phyloP scores from a whole-genome alignment of 1,284 basidiomycete species.

The Ustilago bromivora region DNA sequence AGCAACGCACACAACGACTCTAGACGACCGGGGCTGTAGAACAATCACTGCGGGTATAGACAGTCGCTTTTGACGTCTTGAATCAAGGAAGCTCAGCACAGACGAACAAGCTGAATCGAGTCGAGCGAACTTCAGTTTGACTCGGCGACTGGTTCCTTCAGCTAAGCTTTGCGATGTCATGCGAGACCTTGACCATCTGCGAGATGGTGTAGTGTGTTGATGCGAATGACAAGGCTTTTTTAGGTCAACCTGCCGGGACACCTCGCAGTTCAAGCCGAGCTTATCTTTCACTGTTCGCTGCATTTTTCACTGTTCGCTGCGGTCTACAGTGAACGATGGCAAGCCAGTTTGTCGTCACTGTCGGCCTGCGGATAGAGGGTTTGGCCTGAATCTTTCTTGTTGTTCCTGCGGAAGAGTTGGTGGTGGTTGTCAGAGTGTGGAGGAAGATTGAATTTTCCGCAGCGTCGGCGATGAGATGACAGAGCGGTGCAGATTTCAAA shows the following conservation, averaged over 20 bases:
- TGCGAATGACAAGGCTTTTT: not conserved
- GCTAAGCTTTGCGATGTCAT: conserved; percentile 10
- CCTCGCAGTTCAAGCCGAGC: not conserved
- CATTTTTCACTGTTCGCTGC: not conserved
- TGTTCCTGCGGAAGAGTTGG: conserved; percentile 8
- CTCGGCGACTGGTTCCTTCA: conserved; percentile 2
- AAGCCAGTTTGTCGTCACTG: no score
- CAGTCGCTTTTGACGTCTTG: no score
- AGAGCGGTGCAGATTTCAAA: conserved; percentile 13
- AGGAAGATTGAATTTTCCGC: conserved; percentile 1
- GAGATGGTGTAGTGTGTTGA: not conserved
- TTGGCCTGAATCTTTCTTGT: not conserved
- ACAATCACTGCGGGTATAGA: not conserved
- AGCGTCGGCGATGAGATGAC: conserved; percentile 17
- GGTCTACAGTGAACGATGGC: not conserved
- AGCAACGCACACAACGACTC: not conserved
- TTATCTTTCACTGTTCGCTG: not conserved
- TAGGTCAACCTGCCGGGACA: not conserved
- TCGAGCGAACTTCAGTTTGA: not conserved
- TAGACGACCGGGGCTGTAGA: not conserved
- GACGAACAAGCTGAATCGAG: not conserved
- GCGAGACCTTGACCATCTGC: not conserved
- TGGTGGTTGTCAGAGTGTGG: not conserved
- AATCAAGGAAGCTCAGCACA: not conserved
- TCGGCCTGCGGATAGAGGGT: not conserved